Conservation (phyloP, 345 rosid species). For the Durio zibethinus region DNA sequence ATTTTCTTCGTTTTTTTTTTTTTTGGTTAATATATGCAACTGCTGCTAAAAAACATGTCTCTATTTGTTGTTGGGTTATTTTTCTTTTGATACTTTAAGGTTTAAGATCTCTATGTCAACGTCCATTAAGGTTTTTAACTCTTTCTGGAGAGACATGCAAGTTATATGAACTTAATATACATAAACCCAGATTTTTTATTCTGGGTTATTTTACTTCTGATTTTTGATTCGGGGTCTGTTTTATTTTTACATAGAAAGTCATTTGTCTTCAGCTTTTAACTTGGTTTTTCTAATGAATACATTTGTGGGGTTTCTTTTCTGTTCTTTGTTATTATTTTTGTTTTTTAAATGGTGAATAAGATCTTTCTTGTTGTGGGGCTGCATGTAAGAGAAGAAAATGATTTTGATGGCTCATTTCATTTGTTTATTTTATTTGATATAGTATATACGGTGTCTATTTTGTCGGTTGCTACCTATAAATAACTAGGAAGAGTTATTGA, state of each 20-base stretch:
- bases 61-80: background rate
- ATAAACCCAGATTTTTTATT: background rate
- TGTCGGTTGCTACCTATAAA: conserved; percentile 36
- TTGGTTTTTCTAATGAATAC: background rate
- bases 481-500: conserved; percentile 22
- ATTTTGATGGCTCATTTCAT: conserved; percentile 31
- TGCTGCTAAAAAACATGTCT: too few species aligned
- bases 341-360: background rate
- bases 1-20: background rate
- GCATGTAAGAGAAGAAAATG: conserved; percentile 14
- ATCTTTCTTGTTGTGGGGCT: conserved; percentile 17
- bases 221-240: background rate
- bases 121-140: background rate
- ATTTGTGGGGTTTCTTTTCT: background rate
- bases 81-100: background rate
- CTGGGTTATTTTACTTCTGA: background rate
- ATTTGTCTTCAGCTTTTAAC: background rate
- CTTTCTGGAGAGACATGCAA: conserved; percentile 24
- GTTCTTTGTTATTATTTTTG: background rate
- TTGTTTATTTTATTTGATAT: conserved; percentile 14
- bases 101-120: conserved; percentile 9
- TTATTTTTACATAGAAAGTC: background rate
- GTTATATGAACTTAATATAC: background rate
- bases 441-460: conserved; percentile 15
- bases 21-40: too few species aligned